A percentile compares a stretch with the other conserved stretches of the same genome.
Evolutionary conservation across 345 rosid species (phyloP).

Genomic region (Populus alba): DNA sequence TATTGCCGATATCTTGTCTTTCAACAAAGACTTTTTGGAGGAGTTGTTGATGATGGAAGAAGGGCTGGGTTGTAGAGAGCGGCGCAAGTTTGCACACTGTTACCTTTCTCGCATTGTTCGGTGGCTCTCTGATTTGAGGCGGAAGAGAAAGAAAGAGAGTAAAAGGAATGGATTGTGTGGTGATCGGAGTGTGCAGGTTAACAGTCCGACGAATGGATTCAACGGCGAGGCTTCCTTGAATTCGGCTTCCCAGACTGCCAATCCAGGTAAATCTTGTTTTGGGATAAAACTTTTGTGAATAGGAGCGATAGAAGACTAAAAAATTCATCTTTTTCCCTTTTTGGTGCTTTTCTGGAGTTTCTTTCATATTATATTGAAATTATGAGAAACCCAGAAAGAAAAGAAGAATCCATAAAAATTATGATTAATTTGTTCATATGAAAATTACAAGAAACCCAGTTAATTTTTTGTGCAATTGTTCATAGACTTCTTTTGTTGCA

Average conservation of each 20-base stretch:
- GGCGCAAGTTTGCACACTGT: neutral
- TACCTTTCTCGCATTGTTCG: constrained; percentile 19
- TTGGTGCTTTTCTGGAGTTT: neutral
- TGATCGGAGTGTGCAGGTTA: neutral
- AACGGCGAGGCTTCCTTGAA: constrained; percentile 5
- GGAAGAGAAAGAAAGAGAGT: constrained; percentile 13
- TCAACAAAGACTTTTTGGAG: neutral
- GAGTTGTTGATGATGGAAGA: constrained; percentile 1
- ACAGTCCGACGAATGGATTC: constrained; percentile 10
- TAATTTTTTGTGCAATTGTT: neutral
- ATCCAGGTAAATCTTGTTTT: constrained; percentile 2
- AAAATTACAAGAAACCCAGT: neutral
- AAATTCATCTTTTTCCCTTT: neutral
- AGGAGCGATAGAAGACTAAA: neutral
- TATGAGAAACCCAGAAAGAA: neutral
- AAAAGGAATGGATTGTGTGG: neutral
- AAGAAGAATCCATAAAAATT: neutral
- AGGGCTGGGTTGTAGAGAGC: neutral
- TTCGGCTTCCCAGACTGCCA: neutral
- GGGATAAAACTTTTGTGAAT: neutral
- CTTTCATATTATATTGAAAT: neutral
- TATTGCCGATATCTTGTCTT: constrained; percentile 31
- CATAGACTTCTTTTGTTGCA: neutral
- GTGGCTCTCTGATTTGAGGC: constrained; percentile 23
- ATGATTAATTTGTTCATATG: neutral